phyloP scores from a whole-genome alignment of 345 rosid genomes.

The Adansonia digitata region DNA sequence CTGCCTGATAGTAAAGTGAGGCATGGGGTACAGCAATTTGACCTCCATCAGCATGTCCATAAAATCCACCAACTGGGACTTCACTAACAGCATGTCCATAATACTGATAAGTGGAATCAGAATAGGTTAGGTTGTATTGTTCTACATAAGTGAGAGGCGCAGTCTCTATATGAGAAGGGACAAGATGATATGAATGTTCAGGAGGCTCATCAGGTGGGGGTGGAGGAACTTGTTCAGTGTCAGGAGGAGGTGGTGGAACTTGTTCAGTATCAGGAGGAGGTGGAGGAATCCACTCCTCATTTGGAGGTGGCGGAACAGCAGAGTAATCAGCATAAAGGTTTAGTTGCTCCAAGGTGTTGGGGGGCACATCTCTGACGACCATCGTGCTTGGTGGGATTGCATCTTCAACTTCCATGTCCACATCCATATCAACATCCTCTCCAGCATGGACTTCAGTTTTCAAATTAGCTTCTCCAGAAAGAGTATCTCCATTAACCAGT shows the following conservation, averaged over 20 bases:
- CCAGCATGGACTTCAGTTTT: constrained; percentile 27
- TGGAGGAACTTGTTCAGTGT: constrained; percentile 42
- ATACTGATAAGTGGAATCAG: constrained; percentile 49
- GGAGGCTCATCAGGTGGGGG: constrained; percentile 56
- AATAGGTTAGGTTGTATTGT: constrained; percentile 50
- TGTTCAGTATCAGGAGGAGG: constrained; percentile 78
- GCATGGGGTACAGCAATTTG: constrained; percentile 52
- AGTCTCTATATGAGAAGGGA: constrained; percentile 40
- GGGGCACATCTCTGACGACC: constrained; percentile 18
- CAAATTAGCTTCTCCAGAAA: constrained; percentile 24
- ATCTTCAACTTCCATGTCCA: constrained; percentile 97
- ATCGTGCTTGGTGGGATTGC: constrained; percentile 25
- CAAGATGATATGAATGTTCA: constrained; percentile 47
- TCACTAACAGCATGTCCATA: constrained; percentile 40
- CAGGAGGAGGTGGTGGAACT: constrained; percentile 87
- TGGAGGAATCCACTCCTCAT: constrained; percentile 93
- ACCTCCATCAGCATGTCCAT: constrained; percentile 60
- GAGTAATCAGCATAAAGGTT: constrained; percentile 31
- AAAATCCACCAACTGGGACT: constrained; percentile 41
- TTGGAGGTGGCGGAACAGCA: constrained; percentile 57
- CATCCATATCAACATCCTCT: constrained; percentile 90
- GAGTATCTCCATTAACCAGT: constrained; percentile 23
- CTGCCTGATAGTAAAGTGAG: constrained; percentile 51
- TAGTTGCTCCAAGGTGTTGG: constrained; percentile 23
- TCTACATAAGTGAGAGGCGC: constrained; percentile 38